Base-by-base conservation (phyloP, 805 yeast genomes). In the Sugiyamaella lignohabitans region DNA sequence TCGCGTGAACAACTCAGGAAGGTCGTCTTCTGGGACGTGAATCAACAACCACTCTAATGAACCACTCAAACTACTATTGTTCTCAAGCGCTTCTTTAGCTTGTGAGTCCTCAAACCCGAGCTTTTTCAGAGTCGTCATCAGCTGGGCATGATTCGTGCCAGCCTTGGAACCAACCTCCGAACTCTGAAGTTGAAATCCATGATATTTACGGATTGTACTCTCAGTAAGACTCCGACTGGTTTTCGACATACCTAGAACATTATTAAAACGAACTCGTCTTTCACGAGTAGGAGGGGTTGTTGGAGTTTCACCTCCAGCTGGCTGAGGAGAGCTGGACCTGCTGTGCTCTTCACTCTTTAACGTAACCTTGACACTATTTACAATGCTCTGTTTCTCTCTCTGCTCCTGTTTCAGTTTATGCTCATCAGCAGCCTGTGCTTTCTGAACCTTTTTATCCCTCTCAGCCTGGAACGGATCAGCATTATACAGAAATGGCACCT, bases 1-100 rank as follows among this genome's bases (percentile, higher is more conserved):
- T 3, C 58, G 58, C 41, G 58, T 44, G 43, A 69, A 70, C 30
- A 54, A 44, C 18, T 53, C 48, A 1, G 98, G 98, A 27, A 91
- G 68, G 58, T 91, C 98, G 59, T 89, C 98, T 53, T 93, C 97
- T 0, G 98, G 98, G 2, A 91, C 77, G 58, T 91, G 93, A 54
- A 89, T 81, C 8, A 91, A 65, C 17, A 91, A 72, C 91, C 93
- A 84, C 51, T 82, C 86, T 38, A 84, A 63, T 0, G 82, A 72
- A 20, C 74, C 78, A 1, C 74, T 70, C 46, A 78, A 71, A 1
- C 73, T 56, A 2, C 59, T 53, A 0, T 68, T 61, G 58, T 85
- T 85, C 22, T 69, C 65, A 40, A 86, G 65, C 0, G 96, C 80
- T 58, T 91, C 98, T 1, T 67, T 64, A 1, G 83, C 76, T 59